Conservation (phyloP, 2,329 filamentous ascomycete genomes). For the Ophiosphaerella narmari region DNA sequence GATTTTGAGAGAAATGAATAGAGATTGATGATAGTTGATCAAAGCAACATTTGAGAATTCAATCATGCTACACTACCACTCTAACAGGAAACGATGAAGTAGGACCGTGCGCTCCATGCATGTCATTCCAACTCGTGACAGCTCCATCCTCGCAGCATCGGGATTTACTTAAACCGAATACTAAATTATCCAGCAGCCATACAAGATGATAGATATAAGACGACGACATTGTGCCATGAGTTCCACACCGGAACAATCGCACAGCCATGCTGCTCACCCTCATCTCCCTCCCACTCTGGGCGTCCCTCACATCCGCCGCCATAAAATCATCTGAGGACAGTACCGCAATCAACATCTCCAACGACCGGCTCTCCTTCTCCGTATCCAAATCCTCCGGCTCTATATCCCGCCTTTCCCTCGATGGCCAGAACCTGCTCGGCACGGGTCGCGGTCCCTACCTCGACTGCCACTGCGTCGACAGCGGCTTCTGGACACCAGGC, state of each 20-base stretch:
- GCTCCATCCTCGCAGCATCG: not conserved
- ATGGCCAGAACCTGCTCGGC: conserved; percentile 60
- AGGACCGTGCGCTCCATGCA: not conserved
- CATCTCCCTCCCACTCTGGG: conserved; percentile 4
- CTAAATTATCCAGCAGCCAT: not conserved
- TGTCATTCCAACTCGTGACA: not conserved
- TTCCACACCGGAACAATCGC: not conserved
- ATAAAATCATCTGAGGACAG: conserved; percentile 17
- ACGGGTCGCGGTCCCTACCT: conserved; percentile 62
- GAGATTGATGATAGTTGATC: no score
- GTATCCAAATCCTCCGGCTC: conserved; percentile 16
- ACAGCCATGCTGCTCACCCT: no score
- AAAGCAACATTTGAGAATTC: no score
- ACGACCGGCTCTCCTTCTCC: conserved; percentile 17
- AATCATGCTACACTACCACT: no score
- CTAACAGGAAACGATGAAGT: no score
- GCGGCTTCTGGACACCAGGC: conserved; percentile 64
- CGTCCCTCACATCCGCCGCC: conserved; percentile 7
- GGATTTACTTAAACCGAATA: not conserved
- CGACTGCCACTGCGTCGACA: conserved; percentile 64
- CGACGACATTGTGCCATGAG: no score
- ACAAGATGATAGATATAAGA: no score
- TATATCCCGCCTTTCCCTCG: conserved; percentile 44
- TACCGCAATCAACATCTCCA: conserved; percentile 18
- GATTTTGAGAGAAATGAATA: no score